Base-by-base conservation (phyloP, 2,329 filamentous ascomycete species). In the Ophiocordyceps camponoti-floridani region DNA sequence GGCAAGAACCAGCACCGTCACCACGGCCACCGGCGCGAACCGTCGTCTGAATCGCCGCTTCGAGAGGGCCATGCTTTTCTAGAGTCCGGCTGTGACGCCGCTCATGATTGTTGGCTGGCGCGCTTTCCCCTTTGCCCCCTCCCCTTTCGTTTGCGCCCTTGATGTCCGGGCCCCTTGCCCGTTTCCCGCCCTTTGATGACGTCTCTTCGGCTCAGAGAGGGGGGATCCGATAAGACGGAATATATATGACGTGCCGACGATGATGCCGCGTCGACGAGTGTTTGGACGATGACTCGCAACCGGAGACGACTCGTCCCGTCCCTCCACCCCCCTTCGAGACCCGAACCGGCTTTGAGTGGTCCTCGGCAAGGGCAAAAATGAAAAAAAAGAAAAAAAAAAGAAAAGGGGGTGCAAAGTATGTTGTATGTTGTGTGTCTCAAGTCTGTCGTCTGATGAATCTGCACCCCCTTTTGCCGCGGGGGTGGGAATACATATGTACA, bases 1-100 rank as follows among this genome's bases (percentile, higher is more conserved):
- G 50, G 54, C 42, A 38, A 44, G 47, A n/a, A n/a, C 35, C 40
- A 41, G 40, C 11, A 23, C 27, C 26, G 27, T 13, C 6, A 43
- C 6, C 13, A 43, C 41, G 12, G 41, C 41, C 8, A 14, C 31
- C 30, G 19, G 40, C 19, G 40, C 40, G 19, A 41, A 19, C 40
- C 40, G 19, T 28, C 40, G 40, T 28, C 40, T 19, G 19, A 41
- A 27, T 13, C 40, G 40, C 19, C 40, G 26, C 6, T 26, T 41
- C 18, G 40, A 26, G 19, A 41, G 40, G 26, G 19, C 40, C 40
- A 28, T 41, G 26, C n/a, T 16, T 19, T 16, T 11, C 8, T 38
- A 30, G 8, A 30, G 28, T 10, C 28, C 12, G 28, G n/a, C n/a
- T 38, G 35, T 4, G 16, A 7, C 8, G 35, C 35, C 8, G n/a